A percentile compares a stretch with the other conserved stretches of the same genome.
phyloP scores from a whole-genome alignment of 352 stramenopile species.

The Stephanocyclus meneghinianus region DNA sequence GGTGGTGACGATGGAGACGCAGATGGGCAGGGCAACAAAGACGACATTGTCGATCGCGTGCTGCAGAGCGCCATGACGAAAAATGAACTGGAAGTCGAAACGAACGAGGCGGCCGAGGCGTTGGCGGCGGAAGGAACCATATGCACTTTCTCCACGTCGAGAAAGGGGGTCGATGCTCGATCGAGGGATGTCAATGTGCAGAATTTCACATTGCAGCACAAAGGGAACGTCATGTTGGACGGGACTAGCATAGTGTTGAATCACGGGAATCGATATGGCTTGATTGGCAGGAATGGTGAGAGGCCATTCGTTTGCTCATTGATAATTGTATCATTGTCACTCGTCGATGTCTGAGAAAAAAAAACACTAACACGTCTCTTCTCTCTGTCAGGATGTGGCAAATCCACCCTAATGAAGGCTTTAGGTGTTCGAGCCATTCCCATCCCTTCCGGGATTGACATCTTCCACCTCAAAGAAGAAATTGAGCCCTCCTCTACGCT shows the following conservation, averaged over 20 bases:
- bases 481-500: slow-evolving; percentile 91
- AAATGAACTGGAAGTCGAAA: slow-evolving; percentile 24
- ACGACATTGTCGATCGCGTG: slow-evolving; percentile 29
- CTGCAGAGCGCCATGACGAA: slow-evolving; percentile 17
- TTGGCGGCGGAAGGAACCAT: slow-evolving; percentile 75
- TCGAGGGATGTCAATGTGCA: slow-evolving; percentile 79
- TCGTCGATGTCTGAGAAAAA: not conserved
- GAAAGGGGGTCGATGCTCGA: slow-evolving; percentile 78
- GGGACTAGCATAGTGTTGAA: slow-evolving; percentile 95
- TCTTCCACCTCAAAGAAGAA: slow-evolving; percentile 96
- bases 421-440: slow-evolving; percentile 92
- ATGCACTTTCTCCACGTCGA: slow-evolving; percentile 72
- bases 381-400: slow-evolving; percentile 82
- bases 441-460: slow-evolving; percentile 94
- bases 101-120: slow-evolving; percentile 61
- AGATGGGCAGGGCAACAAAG: slow-evolving; percentile 16
- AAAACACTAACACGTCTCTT: not conserved
- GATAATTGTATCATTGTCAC: not conserved
- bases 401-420: slow-evolving; percentile 96
- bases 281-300: slow-evolving; percentile 86
- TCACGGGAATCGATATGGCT: slow-evolving; percentile 94
- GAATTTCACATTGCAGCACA: slow-evolving; percentile 83
- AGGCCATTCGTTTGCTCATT: not conserved
- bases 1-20: slow-evolving; percentile 51
- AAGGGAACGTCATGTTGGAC: slow-evolving; percentile 87